Evolutionary conservation across 73 alveolate genomes (phyloP).

Genomic region (Paramecium primaurelia): DNA sequence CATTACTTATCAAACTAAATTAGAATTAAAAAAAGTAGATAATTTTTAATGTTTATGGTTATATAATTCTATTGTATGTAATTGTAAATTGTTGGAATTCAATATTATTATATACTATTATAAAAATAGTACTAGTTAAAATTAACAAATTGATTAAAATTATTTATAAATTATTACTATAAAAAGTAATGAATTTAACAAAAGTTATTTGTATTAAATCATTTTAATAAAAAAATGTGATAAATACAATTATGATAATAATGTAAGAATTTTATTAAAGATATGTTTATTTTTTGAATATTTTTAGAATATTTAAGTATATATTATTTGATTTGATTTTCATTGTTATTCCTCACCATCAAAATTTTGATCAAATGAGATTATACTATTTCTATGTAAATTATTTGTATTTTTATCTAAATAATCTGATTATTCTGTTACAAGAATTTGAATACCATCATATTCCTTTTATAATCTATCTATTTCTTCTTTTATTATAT

Average conservation of each 20-base stretch:
- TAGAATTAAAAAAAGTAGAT: neutral
- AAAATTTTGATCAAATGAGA: conserved; percentile 14
- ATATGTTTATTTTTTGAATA: neutral
- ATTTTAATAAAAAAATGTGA: neutral
- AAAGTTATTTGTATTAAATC: neutral
- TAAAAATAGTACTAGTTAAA: neutral
- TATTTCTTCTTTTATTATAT: neutral
- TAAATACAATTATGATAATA: neutral
- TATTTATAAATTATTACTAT: neutral
- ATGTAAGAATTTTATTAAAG: neutral
- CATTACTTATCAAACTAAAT: neutral
- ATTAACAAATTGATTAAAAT: neutral
- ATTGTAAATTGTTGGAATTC: neutral
- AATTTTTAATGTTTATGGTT: neutral
- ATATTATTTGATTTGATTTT: neutral
- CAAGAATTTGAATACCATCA: neutral
- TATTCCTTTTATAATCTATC: conserved; percentile 4
- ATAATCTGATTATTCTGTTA: neutral
- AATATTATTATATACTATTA: no score
- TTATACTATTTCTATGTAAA: neutral
- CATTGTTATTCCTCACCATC: conserved; percentile 9
- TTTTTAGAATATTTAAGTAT: neutral
- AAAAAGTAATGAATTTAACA: neutral
- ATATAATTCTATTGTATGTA: neutral
- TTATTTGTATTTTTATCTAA: neutral